These are phyloP conservation scores for Lepraria neglecta DNA, from an alignment of 495 filamentous ascomycete species.

Conservation along the genomic window DNA sequence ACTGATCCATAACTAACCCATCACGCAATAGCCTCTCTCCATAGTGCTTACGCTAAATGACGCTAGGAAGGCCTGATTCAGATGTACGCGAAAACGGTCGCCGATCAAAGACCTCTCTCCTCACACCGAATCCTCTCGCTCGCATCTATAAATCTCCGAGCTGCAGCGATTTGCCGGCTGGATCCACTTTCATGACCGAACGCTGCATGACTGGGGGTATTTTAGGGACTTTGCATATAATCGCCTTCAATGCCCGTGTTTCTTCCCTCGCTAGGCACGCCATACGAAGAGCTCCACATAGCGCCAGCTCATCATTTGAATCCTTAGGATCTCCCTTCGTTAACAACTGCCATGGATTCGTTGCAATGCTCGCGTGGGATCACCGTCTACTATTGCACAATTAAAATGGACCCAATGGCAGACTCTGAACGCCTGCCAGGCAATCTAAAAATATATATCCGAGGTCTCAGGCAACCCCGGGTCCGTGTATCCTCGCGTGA, in stretches of 20 bases:
- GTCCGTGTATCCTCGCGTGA: no score
- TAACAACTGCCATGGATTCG: not conserved
- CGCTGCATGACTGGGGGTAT: not conserved
- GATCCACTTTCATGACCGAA: not conserved
- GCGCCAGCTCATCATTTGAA: not conserved
- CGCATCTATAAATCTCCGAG: constrained; percentile 1
- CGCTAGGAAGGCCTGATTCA: not conserved
- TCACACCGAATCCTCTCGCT: not conserved
- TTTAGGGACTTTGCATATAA: not conserved
- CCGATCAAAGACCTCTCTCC: constrained; percentile 2
- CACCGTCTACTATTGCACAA: not conserved
- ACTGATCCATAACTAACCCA: no score
- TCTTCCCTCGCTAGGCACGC: not conserved
- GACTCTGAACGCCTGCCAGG: no score
- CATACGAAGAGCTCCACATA: not conserved
- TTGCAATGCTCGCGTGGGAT: not conserved
- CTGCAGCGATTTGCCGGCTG: not conserved
- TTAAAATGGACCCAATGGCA: no score
- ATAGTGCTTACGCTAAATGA: no score
- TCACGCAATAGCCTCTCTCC: no score
- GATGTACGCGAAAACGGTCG: not conserved
- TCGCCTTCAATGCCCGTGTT: not conserved
- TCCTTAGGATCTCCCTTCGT: not conserved
- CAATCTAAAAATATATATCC: no score
- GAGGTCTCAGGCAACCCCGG: no score